These are phyloP conservation scores for Lichtheimia ornata DNA, from an alignment of 371 early-diverging fungal genomes.

Conservation along the genomic window DNA sequence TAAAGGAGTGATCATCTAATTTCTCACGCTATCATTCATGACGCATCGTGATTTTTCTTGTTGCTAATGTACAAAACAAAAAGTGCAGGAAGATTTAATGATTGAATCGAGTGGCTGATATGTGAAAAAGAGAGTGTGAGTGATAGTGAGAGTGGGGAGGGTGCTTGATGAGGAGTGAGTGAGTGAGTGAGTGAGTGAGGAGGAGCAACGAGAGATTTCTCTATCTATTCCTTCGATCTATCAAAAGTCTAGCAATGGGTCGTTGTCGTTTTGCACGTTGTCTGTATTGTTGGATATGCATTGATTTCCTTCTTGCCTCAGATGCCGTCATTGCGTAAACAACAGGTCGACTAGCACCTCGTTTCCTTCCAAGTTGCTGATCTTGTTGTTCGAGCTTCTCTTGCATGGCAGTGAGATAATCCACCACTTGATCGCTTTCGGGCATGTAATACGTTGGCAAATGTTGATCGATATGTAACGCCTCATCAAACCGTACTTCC, in stretches of 20 bases:
- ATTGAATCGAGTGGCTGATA: too few species aligned
- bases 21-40: too few species aligned
- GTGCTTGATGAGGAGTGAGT: too few species aligned
- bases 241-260: conserved; percentile 4
- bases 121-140: too few species aligned
- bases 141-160: too few species aligned
- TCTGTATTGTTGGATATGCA: conserved; percentile 10
- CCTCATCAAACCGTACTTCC: conserved; percentile 3
- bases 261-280: conserved; percentile 15
- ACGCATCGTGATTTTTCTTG: too few species aligned
- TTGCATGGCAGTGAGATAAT: conserved; percentile 38
- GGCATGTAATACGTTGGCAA: conserved; percentile 49
- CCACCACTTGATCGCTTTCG: conserved; percentile 37
- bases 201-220: not conserved
- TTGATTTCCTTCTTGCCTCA: conserved; percentile 8
- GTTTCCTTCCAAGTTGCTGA: conserved; percentile 10
- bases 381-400: conserved; percentile 16
- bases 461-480: conserved; percentile 11
- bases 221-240: conserved; percentile 10
- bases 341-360: conserved; percentile 7
- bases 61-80: too few species aligned
- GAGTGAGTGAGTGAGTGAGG: too few species aligned
- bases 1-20: too few species aligned
- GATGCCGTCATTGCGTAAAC: conserved; percentile 3
- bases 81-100: too few species aligned